Evolutionary conservation across 768 basidiomycete genomes (phyloP).

Genomic region (Solioccasus polychromus): DNA sequence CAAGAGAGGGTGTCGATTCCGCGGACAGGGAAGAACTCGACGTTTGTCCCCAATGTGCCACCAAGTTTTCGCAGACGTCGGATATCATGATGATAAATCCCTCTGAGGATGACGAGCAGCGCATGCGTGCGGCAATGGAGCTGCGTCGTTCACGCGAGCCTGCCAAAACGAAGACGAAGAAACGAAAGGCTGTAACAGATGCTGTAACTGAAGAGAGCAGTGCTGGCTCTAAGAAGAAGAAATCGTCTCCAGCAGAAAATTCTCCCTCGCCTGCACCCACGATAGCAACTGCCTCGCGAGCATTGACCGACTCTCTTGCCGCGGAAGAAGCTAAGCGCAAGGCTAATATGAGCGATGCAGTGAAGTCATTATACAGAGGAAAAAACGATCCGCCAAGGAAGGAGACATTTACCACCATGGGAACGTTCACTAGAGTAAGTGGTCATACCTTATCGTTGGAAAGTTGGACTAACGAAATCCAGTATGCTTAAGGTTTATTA

Average conservation of each 20-base stretch:
- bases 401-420: conserved; percentile 90
- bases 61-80: conserved; percentile 55
- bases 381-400: conserved; percentile 58
- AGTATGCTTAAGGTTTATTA: conserved; percentile 20
- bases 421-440: conserved; percentile 88
- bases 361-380: conserved; percentile 72
- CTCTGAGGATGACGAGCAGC: conserved; percentile 56
- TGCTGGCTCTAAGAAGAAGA: conserved; percentile 44
- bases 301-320: conserved; percentile 69
- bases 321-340: conserved; percentile 82
- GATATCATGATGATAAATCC: conserved; percentile 74
- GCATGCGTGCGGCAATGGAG: conserved; percentile 55
- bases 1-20: conserved; percentile 26
- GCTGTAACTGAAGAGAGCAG: conserved; percentile 25
- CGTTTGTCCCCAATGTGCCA: conserved; percentile 75
- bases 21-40: conserved; percentile 39
- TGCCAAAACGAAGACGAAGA: conserved; percentile 48
- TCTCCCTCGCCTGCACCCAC: conserved; percentile 34
- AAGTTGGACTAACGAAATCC: conserved; percentile 3
- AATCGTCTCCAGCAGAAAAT: conserved; percentile 11
- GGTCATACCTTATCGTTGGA: neutral
- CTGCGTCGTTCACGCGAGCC: conserved; percentile 55
- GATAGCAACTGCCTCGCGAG: conserved; percentile 56
- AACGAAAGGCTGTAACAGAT: conserved; percentile 56
- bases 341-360: conserved; percentile 80